Conservation (phyloP, 2,329 filamentous ascomycete genomes). For the Verticillium isaacii region DNA sequence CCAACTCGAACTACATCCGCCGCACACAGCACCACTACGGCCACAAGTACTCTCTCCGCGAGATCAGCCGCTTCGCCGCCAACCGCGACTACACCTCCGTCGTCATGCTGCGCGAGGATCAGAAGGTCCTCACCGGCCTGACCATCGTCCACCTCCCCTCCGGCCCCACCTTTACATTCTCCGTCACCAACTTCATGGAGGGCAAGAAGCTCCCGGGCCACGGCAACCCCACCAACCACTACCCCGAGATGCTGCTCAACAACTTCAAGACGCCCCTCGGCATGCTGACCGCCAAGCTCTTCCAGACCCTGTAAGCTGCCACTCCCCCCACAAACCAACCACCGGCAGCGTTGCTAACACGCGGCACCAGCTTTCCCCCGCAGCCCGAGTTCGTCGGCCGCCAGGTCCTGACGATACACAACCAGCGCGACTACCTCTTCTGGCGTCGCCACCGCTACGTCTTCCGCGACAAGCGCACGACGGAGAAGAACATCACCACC, state of each 20-base stretch:
- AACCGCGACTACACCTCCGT: constrained; percentile 82
- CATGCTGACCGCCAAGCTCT: constrained; percentile 78
- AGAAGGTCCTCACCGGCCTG: constrained; percentile 76
- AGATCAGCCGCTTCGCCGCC: constrained; percentile 81
- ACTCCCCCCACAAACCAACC: constrained; percentile 8
- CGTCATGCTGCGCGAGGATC: constrained; percentile 81
- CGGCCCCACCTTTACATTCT: constrained; percentile 91
- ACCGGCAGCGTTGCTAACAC: constrained; percentile 24
- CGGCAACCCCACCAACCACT: constrained; percentile 81
- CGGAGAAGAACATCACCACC: constrained; percentile 80
- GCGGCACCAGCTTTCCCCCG: constrained; percentile 44
- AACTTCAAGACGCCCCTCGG: constrained; percentile 93
- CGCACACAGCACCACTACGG: constrained; percentile 78
- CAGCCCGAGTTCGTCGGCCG: constrained; percentile 79
- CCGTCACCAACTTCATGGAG: constrained; percentile 84
- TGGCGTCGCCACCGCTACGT: constrained; percentile 85
- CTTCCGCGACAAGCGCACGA: constrained; percentile 81
- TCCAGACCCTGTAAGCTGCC: constrained; percentile 61
- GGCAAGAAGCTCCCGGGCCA: constrained; percentile 85
- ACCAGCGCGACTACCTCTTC: constrained; percentile 96
- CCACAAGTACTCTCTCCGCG: constrained; percentile 86
- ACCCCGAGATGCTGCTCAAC: constrained; percentile 86
- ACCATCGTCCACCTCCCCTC: constrained; percentile 79
- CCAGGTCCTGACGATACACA: constrained; percentile 89
- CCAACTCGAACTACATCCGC: constrained; percentile 81